Evolutionary conservation across 495 filamentous ascomycete species (phyloP).

Genomic region (Talaromyces wortmannii): DNA sequence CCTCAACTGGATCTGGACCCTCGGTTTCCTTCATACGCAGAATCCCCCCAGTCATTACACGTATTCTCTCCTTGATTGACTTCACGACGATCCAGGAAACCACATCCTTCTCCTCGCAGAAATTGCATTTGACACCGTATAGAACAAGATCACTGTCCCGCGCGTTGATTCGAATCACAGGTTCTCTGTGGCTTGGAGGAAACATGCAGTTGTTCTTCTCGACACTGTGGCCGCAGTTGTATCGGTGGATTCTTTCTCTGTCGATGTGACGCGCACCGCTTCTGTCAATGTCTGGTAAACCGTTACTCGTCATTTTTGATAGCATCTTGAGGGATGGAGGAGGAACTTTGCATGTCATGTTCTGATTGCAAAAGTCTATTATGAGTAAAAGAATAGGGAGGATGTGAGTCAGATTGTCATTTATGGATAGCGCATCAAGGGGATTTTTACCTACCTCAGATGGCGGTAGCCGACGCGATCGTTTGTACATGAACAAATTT

Average conservation of each 20-base stretch:
- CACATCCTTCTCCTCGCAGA: not conserved
- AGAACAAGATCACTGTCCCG: not conserved
- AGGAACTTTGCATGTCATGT: too few species aligned
- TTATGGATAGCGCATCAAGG: too few species aligned
- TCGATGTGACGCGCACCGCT: not conserved
- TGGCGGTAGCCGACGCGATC: too few species aligned
- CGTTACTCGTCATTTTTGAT: too few species aligned
- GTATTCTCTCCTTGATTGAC: not conserved
- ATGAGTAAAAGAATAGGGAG: too few species aligned
- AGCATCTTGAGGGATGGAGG: too few species aligned
- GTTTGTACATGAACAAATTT: too few species aligned
- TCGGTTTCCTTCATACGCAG: not conserved
- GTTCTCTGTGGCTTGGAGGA: constrained; percentile 1
- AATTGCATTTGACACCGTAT: not conserved
- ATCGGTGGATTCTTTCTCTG: not conserved
- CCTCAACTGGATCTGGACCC: not conserved
- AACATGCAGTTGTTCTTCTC: not conserved
- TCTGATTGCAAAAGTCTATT: too few species aligned
- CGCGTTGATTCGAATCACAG: not conserved
- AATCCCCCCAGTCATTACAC: not conserved
- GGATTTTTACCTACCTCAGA: too few species aligned
- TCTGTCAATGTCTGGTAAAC: too few species aligned
- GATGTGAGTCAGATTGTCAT: too few species aligned
- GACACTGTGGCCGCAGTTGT: not conserved
- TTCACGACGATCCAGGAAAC: not conserved